Evolutionary conservation across 306 rosid genomes (phyloP).

Genomic region (Malus fusca): DNA sequence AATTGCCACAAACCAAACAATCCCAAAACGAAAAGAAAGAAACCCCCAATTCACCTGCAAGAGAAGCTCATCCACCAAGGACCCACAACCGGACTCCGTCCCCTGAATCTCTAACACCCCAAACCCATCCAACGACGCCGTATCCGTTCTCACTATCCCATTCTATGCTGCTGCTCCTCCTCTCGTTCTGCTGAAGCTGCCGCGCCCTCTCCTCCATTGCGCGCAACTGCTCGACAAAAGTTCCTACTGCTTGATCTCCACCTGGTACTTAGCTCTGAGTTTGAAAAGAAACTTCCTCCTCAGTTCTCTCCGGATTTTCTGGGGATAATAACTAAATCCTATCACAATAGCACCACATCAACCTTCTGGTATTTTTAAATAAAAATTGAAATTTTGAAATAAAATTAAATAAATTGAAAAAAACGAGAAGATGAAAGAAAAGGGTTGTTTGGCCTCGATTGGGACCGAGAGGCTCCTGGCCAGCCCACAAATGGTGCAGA

Average conservation of each 20-base stretch:
- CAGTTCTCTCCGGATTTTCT: slow-evolving; percentile 33
- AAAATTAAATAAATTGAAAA: no score
- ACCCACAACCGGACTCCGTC: slow-evolving; percentile 24
- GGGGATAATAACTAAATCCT: neutral
- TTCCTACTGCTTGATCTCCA: slow-evolving; percentile 23
- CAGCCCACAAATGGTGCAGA: slow-evolving; percentile 38
- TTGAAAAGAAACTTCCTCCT: slow-evolving; percentile 46
- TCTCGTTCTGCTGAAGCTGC: no score
- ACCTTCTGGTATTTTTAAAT: no score
- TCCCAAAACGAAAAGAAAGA: neutral
- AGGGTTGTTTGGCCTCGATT: slow-evolving; percentile 27
- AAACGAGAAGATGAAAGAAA: slow-evolving; percentile 26
- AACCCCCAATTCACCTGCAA: slow-evolving; percentile 36
- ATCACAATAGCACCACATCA: no score
- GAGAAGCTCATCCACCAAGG: slow-evolving; percentile 41
- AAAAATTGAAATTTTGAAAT: no score
- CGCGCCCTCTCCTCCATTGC: slow-evolving; percentile 18
- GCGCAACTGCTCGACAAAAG: slow-evolving; percentile 20
- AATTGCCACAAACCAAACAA: neutral
- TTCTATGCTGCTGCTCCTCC: no score
- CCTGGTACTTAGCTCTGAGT: slow-evolving; percentile 40
- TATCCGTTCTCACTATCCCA: no score
- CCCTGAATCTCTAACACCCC: neutral
- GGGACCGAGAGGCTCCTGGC: slow-evolving; percentile 55
- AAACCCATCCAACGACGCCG: no score